Evolutionary conservation across 2,329 filamentous ascomycete species (phyloP), one percentile per base, ranked within the genome.

Genomic region (Cordyceps javanica): DNA sequence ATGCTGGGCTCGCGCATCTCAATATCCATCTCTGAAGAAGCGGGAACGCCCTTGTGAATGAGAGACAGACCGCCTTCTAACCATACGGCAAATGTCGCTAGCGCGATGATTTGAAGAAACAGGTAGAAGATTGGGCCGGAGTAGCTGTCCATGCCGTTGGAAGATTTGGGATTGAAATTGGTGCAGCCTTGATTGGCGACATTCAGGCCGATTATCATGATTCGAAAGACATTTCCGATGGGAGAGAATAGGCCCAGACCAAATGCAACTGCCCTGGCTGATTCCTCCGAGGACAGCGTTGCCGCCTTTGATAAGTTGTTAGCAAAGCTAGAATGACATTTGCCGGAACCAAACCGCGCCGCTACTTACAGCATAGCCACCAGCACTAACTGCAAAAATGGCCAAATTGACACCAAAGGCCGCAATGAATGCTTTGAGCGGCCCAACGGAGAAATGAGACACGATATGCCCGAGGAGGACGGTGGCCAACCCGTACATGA

Each of bases 81-180:
- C 85, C 86, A 91, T 6, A 95, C 75, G 0, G 95, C 77, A 19
- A 90, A 69, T 0, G 78, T 72, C 62, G 92, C 88, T 1, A 92
- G 76, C 14, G 88, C 59, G n/a, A 88, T 70, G 0, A 83, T 81
- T 67, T 96, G 91, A 0, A 90, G 46, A 50, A 89, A 77, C 0
- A 95, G 80, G 68, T 93, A 95, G 0, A 92, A 72, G 28, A 95
- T 91, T 0, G 90, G 89, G 0, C 89, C 89, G 28, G 91, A 91
- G 64, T 91, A 96, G n/a, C 45, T 60, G n/a, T 87, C 79, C 0
- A 80, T 80, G 21, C 94, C 82, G 3, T 10, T 83, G 86, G 0
- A 89, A 85, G 63, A 90, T 85, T 2, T 78, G 74, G 3, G 83
- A 81, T 23, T 89, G 10, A 82, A 75, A 32, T 80, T 82, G 30